These are phyloP conservation scores for Ceratocystis destructans DNA, from an alignment of 2,329 filamentous ascomycete genomes.

Conservation along the genomic window DNA sequence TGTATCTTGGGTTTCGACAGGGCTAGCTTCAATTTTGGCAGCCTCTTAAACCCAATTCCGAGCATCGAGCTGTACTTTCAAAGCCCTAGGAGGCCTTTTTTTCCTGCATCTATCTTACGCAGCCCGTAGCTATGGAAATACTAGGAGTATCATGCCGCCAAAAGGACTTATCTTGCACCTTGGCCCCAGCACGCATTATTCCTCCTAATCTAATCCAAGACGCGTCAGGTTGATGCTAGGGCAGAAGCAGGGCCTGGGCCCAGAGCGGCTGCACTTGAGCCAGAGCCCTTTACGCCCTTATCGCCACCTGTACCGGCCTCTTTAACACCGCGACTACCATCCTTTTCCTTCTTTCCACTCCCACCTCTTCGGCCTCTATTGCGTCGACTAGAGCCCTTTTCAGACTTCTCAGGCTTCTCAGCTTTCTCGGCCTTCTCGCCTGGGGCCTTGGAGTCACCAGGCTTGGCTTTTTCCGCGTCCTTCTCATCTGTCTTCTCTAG, in stretches of 20 bases:
- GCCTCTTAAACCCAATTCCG: background rate
- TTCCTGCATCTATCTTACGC: background rate
- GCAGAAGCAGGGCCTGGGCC: background rate
- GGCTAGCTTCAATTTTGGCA: background rate
- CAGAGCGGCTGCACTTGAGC: background rate
- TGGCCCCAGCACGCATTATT: background rate
- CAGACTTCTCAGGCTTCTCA: conserved; percentile 20
- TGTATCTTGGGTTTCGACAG: background rate
- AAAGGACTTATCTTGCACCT: background rate
- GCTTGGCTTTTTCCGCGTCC: background rate
- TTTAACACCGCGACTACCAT: conserved; percentile 14
- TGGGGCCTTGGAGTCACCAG: conserved; percentile 14
- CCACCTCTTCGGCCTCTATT: conserved; percentile 21
- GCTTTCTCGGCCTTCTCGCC: conserved; percentile 22
- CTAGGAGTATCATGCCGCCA: background rate
- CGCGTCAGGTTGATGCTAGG: background rate
- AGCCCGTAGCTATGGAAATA: background rate
- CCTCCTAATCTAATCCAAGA: background rate
- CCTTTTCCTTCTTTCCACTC: conserved; percentile 16
- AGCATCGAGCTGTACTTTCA: background rate
- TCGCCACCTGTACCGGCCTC: conserved; percentile 20
- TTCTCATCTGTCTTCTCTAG: background rate
- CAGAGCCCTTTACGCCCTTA: conserved; percentile 17
- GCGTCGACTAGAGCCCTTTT: conserved; percentile 23
- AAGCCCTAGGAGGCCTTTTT: background rate